phyloP scores from a whole-genome alignment of 2,329 filamentous ascomycete genomes.

The Hymenoscyphus fructigenus region DNA sequence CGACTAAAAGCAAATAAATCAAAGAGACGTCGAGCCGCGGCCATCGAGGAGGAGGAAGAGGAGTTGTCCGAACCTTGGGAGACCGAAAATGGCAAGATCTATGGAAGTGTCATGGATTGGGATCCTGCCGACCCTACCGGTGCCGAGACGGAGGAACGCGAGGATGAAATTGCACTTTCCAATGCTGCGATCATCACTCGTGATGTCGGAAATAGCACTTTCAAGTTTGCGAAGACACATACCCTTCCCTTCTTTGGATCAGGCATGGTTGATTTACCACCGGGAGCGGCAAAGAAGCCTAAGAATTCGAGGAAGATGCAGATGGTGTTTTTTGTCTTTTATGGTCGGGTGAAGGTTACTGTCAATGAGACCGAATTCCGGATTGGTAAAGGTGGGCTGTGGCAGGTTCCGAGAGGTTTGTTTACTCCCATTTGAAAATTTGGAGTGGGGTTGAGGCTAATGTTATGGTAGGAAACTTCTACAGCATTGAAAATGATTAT shows the following conservation, averaged over 20 bases:
- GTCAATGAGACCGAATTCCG: conserved; percentile 75
- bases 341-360: conserved; percentile 77
- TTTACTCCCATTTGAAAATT: conserved; percentile 5
- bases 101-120: conserved; percentile 64
- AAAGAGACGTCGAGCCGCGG: conserved; percentile 40
- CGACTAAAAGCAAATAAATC: conserved; percentile 40
- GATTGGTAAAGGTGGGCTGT: conserved; percentile 84
- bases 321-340: conserved; percentile 91
- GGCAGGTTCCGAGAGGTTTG: conserved; percentile 93
- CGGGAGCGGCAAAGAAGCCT: conserved; percentile 76
- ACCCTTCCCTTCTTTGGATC: conserved; percentile 83
- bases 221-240: conserved; percentile 86
- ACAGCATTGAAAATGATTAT: conserved; percentile 83
- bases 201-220: conserved; percentile 65
- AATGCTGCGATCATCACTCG: conserved; percentile 53
- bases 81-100: conserved; percentile 59
- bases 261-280: conserved; percentile 85
- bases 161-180: conserved; percentile 53
- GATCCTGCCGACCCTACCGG: conserved; percentile 59
- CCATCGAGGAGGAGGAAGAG: conserved; percentile 43
- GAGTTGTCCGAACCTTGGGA: conserved; percentile 71
- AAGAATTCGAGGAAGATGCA: conserved; percentile 97
- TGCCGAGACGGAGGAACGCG: conserved; percentile 52
- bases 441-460: conserved; percentile 15
- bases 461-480: conserved; percentile 74